phyloP scores from a whole-genome alignment of 2,329 filamentous ascomycete genomes.

The Didymellaceae sp. region DNA sequence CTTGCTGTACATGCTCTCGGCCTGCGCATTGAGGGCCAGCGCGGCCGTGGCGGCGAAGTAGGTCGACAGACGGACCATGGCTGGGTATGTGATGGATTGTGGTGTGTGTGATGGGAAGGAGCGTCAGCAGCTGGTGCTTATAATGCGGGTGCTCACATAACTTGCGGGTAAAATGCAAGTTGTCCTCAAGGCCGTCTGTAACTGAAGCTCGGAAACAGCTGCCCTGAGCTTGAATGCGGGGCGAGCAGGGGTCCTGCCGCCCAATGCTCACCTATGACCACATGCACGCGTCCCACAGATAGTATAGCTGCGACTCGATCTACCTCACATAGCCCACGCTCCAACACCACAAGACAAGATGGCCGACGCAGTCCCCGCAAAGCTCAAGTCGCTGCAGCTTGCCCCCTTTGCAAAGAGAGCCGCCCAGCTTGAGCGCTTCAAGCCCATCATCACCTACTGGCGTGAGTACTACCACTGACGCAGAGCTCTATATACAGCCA shows the following conservation, averaged over 20 bases:
- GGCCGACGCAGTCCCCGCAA: slow-evolving; percentile 73
- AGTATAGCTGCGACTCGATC: background rate
- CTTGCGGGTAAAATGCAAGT: slow-evolving; percentile 21
- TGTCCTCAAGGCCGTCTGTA: slow-evolving; percentile 29
- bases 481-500: background rate
- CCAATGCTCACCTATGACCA: slow-evolving; percentile 19
- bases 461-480: slow-evolving; percentile 65
- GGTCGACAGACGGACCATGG: slow-evolving; percentile 46
- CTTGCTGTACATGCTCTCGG: slow-evolving; percentile 81
- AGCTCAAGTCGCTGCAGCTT: slow-evolving; percentile 81
- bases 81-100: slow-evolving; percentile 9
- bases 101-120: slow-evolving; percentile 8
- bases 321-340: background rate
- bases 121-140: slow-evolving; percentile 23
- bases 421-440: slow-evolving; percentile 79
- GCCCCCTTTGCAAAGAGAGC: slow-evolving; percentile 84
- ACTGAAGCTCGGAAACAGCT: slow-evolving; percentile 20
- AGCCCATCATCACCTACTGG: slow-evolving; percentile 93
- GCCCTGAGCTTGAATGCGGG: slow-evolving; percentile 29
- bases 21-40: slow-evolving; percentile 69
- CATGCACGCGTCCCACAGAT: slow-evolving; percentile 1
- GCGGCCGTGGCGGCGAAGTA: slow-evolving; percentile 63
- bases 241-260: slow-evolving; percentile 18
- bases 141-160: slow-evolving; percentile 26
- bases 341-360: slow-evolving; percentile 56